Base-by-base conservation (phyloP, 306 rosid species). In the Quercus aquifolioides region DNA sequence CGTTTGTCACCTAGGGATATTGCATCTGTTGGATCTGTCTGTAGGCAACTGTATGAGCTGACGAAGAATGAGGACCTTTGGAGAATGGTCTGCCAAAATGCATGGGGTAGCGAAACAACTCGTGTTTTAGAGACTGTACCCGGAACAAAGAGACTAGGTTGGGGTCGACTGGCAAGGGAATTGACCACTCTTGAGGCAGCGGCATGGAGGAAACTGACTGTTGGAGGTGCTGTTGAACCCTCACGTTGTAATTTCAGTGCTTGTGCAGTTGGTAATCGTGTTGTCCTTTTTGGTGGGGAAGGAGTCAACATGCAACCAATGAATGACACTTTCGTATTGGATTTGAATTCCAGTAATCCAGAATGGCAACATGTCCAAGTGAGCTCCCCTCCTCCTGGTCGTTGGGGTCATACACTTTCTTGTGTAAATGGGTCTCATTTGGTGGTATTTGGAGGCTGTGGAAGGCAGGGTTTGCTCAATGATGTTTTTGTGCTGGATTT, bases 391-490 rank as follows among this genome's bases (percentile, higher is more conserved):
- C 99, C 99, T 59, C 99, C 97, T 31, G 99, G 99, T 73, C 95
- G 99, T 30, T 96, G 99, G 98, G 98, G 98, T 68, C 99, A 96
- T 80, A 96, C 99, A 69, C 93, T 96, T 81, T 89, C 99, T 68
- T 96, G 99, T 85, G 93, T 96, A 59, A 93, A 95, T 84, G 99
- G 98, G 65, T 96, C 99, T 60, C 88, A 82, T 77, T 88, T 96
- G 80, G 99, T 96, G 86, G 97, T 96, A 60, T 96, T 96, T 85
- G 99, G 99, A 83, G 99, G 99, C 75, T 96, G 99, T 86, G 99
- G 99, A 75, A 93, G 74, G 75, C 97, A 96, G 79, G 99, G 99
- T 55, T 86, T 96, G 88, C 99, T 96, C 71, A 96, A 96, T 88
- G 99, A 96, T 81, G 99, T 96, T 46, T 96, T 96, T 83, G 88